phyloP scores from a whole-genome alignment of 2,329 filamentous ascomycete genomes.

The Clarireedia sp. region DNA sequence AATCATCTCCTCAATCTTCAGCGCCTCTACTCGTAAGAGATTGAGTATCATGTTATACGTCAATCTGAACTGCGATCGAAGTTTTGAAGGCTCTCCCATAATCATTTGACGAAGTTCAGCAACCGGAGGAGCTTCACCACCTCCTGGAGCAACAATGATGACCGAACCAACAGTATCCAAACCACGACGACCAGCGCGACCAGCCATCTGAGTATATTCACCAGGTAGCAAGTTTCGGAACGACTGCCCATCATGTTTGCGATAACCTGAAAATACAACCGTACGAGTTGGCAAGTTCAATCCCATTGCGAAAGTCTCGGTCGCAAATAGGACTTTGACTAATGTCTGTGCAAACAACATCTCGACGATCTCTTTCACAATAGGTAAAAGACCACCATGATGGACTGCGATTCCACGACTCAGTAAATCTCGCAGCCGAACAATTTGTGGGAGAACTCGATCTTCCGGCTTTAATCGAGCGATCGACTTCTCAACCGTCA shows the following conservation, averaged over 20 bases:
- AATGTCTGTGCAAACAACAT: constrained; percentile 91
- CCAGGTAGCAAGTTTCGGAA: constrained; percentile 89
- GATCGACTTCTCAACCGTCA: constrained; percentile 93
- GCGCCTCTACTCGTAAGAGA: constrained; percentile 82
- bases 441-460: constrained; percentile 81
- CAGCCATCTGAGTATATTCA: constrained; percentile 98
- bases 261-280: constrained; percentile 93
- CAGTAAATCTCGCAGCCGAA: constrained; percentile 76
- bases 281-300: constrained; percentile 92
- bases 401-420: constrained; percentile 89
- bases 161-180: constrained; percentile 89
- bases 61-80: constrained; percentile 89
- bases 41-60: constrained; percentile 99
- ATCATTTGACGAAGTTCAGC: constrained; percentile 86
- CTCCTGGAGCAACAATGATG: constrained; percentile 76
- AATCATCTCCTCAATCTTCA: constrained; percentile 99
- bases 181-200: constrained; percentile 84
- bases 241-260: constrained; percentile 88
- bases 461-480: constrained; percentile 88
- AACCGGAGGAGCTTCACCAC: constrained; percentile 82
- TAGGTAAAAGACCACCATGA: constrained; percentile 87
- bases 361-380: constrained; percentile 96
- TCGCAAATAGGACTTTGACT: constrained; percentile 95
- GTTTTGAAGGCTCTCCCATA: constrained; percentile 86
- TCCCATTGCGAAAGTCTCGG: constrained; percentile 98